phyloP scores from a whole-genome alignment of 352 stramenopile genomes.

The Phytophthora boehmeriae region DNA sequence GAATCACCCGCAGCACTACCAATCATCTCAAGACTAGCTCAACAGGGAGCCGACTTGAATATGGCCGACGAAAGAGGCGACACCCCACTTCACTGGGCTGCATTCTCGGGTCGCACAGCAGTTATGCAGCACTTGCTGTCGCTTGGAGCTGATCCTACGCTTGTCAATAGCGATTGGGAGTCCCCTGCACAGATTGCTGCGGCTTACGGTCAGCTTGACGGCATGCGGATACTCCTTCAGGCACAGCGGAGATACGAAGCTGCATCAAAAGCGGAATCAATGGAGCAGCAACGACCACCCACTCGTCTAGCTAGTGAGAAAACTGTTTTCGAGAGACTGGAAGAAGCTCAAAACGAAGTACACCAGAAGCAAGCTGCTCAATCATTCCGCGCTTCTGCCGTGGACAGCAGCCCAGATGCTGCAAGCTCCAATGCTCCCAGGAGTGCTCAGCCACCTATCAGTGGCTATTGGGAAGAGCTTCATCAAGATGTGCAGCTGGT shows the following conservation, averaged over 20 bases:
- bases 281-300: constrained; percentile 12
- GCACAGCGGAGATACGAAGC: constrained; percentile 18
- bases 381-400: constrained; percentile 25
- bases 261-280: constrained; percentile 4
- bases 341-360: constrained; percentile 40
- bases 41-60: constrained; percentile 50
- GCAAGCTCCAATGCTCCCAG: not conserved
- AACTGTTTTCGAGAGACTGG: constrained; percentile 24
- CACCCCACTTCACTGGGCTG: constrained; percentile 71
- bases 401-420: constrained; percentile 4
- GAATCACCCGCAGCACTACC: constrained; percentile 32
- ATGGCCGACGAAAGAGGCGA: constrained; percentile 65
- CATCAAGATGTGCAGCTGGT: constrained; percentile 74
- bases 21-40: constrained; percentile 22
- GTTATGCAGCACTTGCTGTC: constrained; percentile 48
- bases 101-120: constrained; percentile 46
- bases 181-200: constrained; percentile 54
- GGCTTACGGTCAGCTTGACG: constrained; percentile 50
- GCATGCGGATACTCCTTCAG: constrained; percentile 46
- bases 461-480: constrained; percentile 69
- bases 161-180: constrained; percentile 69
- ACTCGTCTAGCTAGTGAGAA: constrained; percentile 24
- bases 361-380: constrained; percentile 40
- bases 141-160: constrained; percentile 49
- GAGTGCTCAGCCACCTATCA: not conserved